Conservation (phyloP, 345 rosid genomes). For the Pistacia vera region DNA sequence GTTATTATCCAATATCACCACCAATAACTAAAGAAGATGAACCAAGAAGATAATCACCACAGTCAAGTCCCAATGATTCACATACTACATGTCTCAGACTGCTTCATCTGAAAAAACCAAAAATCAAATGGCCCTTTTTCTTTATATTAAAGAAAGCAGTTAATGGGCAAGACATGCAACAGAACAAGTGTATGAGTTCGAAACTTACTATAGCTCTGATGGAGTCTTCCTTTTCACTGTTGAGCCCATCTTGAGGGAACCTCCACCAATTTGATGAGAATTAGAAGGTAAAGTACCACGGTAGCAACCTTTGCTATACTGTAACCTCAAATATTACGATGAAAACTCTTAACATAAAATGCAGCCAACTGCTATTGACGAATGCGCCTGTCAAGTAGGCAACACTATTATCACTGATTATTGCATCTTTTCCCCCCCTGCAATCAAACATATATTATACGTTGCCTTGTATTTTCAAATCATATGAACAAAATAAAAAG, state of each 20-base stretch:
- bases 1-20: background rate
- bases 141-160: background rate
- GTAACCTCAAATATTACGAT: background rate
- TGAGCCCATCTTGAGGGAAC: constrained; percentile 39
- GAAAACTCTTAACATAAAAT: constrained; percentile 17
- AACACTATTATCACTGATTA: background rate
- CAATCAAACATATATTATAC: background rate
- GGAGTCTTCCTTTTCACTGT: constrained; percentile 80
- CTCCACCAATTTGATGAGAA: constrained; percentile 52
- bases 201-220: constrained; percentile 63
- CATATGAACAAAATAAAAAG: background rate
- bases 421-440: background rate
- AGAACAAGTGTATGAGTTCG: constrained; percentile 4
- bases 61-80: background rate
- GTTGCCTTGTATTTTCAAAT: background rate
- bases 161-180: background rate
- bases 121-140: background rate
- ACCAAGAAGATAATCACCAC: background rate
- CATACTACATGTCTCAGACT: background rate
- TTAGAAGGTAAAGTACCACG: constrained; percentile 40
- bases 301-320: constrained; percentile 64
- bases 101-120: background rate
- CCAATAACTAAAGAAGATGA: constrained; percentile 3
- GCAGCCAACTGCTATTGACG: constrained; percentile 9
- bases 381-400: background rate